Evolutionary conservation across 2,329 filamentous ascomycete species (phyloP), one percentile per base, ranked within the genome.

Genomic region (Dothidotthia symphoricarpi): DNA sequence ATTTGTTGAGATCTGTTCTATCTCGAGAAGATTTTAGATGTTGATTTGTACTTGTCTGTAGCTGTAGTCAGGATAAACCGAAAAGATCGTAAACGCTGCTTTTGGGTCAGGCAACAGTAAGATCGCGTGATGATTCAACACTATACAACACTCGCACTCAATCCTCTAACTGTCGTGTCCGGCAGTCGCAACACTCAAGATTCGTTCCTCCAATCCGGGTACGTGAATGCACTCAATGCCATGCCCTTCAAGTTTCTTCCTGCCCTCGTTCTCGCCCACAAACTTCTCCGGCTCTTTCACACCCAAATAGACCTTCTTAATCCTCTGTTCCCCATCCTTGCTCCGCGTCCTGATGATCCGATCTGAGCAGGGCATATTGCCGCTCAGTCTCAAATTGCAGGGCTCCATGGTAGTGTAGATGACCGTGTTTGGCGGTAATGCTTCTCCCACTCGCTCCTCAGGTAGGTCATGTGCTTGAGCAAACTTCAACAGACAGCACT

Each of bases 331-430:
- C 14, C 85, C 57, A 71, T 34, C 59, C 49, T 47, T 58, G 35
- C 34, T 46, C 29, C 47, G 71, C 45, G 49, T 76, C 22, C 64
- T 61, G 27, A 94, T 68, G 16, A 98, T 86, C 36, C 91, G 75
- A 53, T 95, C 81, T 6, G 88, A 85, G 57, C 93, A 94, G 0
- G 86, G 76, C 36, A 80, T 56, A 57, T 90, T 89, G 3, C 86
- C 86, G 55, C 83, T 88, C 34, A 88, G 70, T 26, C 88, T 75
- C 55, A 82, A 74, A 36, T 79, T 84, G 62, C 88, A 94, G 1
- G 88, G 88, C 66, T 93, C 93, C 75, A 98, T 88, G 1, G 90
- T 96, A 1, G 94, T 96, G 67, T 96, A 97, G 10, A 98, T 76
- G 3, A 80, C 75, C 2, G 78, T 70, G 1, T 78, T 69, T 24